Evolutionary conservation across 257 asterid species (phyloP), one percentile per base, ranked within the genome.

Genomic region (Cruciata laevipes): DNA sequence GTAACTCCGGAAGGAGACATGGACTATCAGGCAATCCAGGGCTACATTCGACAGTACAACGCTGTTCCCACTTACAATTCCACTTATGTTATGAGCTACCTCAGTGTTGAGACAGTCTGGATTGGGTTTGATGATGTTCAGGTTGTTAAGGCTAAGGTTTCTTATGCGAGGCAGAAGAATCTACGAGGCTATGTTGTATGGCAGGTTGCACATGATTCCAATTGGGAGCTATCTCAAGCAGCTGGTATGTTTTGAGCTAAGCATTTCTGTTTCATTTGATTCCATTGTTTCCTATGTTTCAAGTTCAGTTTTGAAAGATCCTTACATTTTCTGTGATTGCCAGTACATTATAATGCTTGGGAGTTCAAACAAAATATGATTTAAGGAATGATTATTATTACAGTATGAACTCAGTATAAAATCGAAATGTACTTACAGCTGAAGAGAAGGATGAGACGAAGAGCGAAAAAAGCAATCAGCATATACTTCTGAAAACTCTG

Each of bases 61-160:
- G 73, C 69, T 66, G 70, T 59, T 47, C 38, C 59, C 4, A 10
- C 58, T 13, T 61, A 67, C 37, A 67, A 67, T 73, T 35, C 77
- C 4, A 75, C 75, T 47, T 75, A 70, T 24, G 72, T 65, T 37
- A 70, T 65, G 58, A 75, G 40, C 47, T 75, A 75, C 61, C 56
- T 59, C 49, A 58, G 63, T 9, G 23, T 75, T 16, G 72, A 64
- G 5, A 56, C 75, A 10, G 32, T 42, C 35, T 75, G 79, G 79
- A 72, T 75, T 52, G 72, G 75, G 12, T 75, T 44, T 37, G 79
- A 75, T 75, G 79, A 60, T 6, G 69, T 75, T 59, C 72, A 74
- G 64, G 72, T 52, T 31, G 56, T 70, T 52, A 75, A 53, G 65
- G 56, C 75, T 16, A 70, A 75, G 61, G 72, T 70, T 66, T 51